Percentiles rank a stretch among this genome's conserved stretches.
These are phyloP conservation scores for Calonectria naviculata DNA, from an alignment of 2,329 filamentous ascomycete genomes.

Conservation along the genomic window DNA sequence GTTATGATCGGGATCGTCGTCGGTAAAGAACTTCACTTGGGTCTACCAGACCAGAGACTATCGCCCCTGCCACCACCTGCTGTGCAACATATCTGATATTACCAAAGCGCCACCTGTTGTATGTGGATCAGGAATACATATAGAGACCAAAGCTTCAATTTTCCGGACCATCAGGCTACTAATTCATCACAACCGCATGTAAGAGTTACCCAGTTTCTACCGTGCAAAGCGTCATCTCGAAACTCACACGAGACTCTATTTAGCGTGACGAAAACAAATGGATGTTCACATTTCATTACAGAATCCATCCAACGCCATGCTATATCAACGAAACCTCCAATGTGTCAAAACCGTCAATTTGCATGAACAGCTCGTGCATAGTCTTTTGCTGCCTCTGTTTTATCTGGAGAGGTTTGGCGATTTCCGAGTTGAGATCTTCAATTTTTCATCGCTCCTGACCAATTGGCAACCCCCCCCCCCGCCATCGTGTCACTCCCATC, in stretches of 20 bases:
- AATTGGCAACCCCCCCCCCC: too few relatives aligned
- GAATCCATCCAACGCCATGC: constrained; percentile 23
- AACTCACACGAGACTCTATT: constrained; percentile 31
- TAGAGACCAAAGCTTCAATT: constrained; percentile 11
- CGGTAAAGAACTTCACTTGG: constrained; percentile 21
- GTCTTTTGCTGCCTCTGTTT: neutral
- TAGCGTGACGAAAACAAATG: constrained; percentile 19
- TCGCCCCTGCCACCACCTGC: neutral
- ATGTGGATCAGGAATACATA: constrained; percentile 13
- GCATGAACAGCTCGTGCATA: neutral
- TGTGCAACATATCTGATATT: neutral
- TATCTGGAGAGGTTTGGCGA: too few relatives aligned
- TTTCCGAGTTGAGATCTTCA: too few relatives aligned
- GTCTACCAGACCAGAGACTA: neutral
- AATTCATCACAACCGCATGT: constrained; percentile 1
- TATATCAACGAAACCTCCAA: constrained; percentile 18
- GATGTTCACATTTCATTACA: neutral
- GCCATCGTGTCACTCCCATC: too few relatives aligned
- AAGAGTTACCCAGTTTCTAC: constrained; percentile 15
- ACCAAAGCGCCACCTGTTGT: neutral
- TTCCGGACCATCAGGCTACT: neutral
- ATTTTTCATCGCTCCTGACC: too few relatives aligned
- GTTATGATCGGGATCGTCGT: constrained; percentile 36
- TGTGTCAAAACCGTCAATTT: constrained; percentile 19
- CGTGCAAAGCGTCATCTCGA: constrained; percentile 8